Percentiles rank a stretch among this genome's conserved stretches.
Conservation (phyloP, 768 basidiomycete species). For the Glaciozyma antarctica region DNA sequence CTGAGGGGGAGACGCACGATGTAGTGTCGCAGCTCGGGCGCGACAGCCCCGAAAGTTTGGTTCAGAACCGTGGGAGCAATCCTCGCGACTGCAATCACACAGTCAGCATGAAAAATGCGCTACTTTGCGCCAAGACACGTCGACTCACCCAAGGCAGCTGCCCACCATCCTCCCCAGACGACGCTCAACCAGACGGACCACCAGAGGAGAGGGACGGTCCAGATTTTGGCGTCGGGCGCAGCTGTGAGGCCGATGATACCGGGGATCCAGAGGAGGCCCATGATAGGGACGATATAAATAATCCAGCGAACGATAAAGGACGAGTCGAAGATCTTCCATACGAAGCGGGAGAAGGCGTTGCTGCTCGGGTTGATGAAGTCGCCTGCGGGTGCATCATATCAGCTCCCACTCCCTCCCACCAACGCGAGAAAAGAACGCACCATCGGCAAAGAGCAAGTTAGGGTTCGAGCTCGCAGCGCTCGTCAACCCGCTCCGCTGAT, state of each 20-base stretch:
- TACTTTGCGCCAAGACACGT: conserved; percentile 28
- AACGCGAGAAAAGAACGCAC: neutral
- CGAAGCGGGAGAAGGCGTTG: conserved; percentile 21
- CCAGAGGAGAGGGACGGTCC: conserved; percentile 38
- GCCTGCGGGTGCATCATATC: neutral
- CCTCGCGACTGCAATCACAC: conserved; percentile 51
- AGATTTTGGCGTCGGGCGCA: conserved; percentile 49
- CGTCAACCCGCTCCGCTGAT: conserved; percentile 6
- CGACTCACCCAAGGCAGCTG: conserved; percentile 49
- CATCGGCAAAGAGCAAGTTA: conserved; percentile 29
- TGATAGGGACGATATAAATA: conserved; percentile 61
- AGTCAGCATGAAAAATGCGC: conserved; percentile 7
- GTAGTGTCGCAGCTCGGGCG: conserved; percentile 61
- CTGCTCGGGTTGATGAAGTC: neutral
- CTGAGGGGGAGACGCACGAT: conserved; percentile 38
- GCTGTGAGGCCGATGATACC: conserved; percentile 57
- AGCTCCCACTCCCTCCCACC: neutral
- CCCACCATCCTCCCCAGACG: conserved; percentile 80
- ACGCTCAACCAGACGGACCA: conserved; percentile 61
- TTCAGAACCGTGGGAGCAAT: conserved; percentile 37
- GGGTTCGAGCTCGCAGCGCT: conserved; percentile 20
- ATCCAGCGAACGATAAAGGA: conserved; percentile 41
- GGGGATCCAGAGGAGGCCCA: conserved; percentile 57
- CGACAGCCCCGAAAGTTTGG: conserved; percentile 61
- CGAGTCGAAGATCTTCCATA: conserved; percentile 24